These are phyloP conservation scores for Licmophora abbreviata DNA, from an alignment of 108 stramenopile species.

Conservation along the genomic window DNA sequence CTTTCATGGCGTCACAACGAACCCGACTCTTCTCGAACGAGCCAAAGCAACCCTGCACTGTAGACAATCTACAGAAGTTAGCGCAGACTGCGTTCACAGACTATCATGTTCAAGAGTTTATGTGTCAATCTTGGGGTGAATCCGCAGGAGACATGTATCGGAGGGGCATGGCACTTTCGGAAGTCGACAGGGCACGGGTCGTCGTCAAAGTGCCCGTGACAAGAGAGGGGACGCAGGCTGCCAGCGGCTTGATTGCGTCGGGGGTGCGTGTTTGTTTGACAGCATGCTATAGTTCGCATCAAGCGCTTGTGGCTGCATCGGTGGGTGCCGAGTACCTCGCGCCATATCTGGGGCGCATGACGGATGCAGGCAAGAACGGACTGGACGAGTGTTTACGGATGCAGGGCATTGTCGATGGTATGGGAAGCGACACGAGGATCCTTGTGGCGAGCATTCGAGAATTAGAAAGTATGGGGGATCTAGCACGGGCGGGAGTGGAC, in stretches of 20 bases:
- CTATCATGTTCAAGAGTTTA: slow-evolving; percentile 48
- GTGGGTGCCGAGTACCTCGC: slow-evolving; percentile 59
- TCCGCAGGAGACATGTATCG: slow-evolving; percentile 44
- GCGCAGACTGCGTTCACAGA: slow-evolving; percentile 21
- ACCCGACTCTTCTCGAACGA: slow-evolving; percentile 52
- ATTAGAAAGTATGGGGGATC: slow-evolving; percentile 31
- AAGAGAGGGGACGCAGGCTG: slow-evolving; percentile 36
- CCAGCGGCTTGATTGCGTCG: slow-evolving; percentile 32
- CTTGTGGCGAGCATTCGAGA: slow-evolving; percentile 54
- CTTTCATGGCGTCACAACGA: slow-evolving; percentile 62
- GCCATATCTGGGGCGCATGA: slow-evolving; percentile 43
- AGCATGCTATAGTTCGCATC: slow-evolving; percentile 50
- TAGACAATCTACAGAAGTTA: slow-evolving; percentile 34
- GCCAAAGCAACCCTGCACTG: slow-evolving; percentile 42
- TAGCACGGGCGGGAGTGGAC: slow-evolving; percentile 40
- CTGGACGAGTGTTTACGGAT: slow-evolving; percentile 40
- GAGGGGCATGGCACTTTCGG: slow-evolving; percentile 43
- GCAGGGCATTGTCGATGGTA: slow-evolving; percentile 47
- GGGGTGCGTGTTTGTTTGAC: slow-evolving; percentile 60
- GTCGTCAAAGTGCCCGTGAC: slow-evolving; percentile 67
- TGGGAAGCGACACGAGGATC: slow-evolving; percentile 51
- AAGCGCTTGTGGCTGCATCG: slow-evolving; percentile 46
- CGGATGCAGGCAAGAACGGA: slow-evolving; percentile 58
- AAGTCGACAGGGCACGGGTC: slow-evolving; percentile 37
- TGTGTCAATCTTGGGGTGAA: slow-evolving; percentile 66